Evolutionary conservation across 1,284 basidiomycete genomes (phyloP).

Genomic region (Bondarzewia mesenterica): DNA sequence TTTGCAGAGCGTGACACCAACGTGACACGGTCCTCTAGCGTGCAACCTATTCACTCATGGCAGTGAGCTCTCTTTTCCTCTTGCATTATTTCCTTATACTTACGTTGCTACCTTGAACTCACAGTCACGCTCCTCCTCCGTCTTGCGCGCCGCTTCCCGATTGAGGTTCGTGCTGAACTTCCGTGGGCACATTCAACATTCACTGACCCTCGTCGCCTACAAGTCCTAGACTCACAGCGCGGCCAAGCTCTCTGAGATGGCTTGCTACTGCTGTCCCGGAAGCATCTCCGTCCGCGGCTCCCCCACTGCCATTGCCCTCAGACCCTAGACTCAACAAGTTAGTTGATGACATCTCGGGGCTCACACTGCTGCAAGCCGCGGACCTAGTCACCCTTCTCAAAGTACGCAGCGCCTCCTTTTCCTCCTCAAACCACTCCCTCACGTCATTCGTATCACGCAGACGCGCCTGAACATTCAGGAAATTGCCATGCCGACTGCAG

Average conservation of each 20-base stretch:
- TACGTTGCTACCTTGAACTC: not conserved
- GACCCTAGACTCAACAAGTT: conserved; percentile 77
- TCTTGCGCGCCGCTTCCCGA: not conserved
- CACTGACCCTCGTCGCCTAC: not conserved
- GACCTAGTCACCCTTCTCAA: conserved; percentile 91
- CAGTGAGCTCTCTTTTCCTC: not conserved
- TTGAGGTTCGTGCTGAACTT: not conserved
- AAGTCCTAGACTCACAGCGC: not conserved
- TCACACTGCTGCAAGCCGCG: conserved; percentile 94
- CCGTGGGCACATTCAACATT: not conserved
- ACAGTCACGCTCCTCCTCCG: not conserved
- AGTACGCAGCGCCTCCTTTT: conserved; percentile 35
- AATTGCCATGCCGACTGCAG: conserved; percentile 86
- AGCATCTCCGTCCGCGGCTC: conserved; percentile 32
- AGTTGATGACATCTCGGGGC: conserved; percentile 88
- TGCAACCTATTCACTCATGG: not conserved
- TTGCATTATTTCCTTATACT: not conserved
- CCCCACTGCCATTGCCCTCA: conserved; percentile 31
- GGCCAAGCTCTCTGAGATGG: conserved; percentile 15
- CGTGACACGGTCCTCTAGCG: not conserved
- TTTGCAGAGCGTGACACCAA: not conserved
- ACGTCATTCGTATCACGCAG: conserved; percentile 35
- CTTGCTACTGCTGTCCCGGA: conserved; percentile 35
- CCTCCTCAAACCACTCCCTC: conserved; percentile 1
- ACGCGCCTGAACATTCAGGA: conserved; percentile 95